Evolutionary conservation across 2,329 filamentous ascomycete genomes (phyloP).

Genomic region (Coccinonectria pachysandricola): DNA sequence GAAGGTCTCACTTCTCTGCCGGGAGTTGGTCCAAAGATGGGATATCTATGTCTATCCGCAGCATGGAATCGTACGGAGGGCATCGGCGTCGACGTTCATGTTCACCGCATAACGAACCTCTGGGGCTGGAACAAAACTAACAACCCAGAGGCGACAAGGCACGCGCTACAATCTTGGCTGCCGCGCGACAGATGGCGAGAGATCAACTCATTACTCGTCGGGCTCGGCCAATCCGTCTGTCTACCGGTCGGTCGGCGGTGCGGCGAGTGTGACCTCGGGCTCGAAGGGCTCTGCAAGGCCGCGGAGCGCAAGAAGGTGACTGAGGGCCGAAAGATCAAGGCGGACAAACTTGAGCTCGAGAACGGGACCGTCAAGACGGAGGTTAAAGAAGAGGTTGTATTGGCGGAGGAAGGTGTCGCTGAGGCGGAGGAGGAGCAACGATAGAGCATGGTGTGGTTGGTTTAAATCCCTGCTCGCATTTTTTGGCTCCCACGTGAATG

Average conservation of each 20-base stretch:
- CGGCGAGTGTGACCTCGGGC: conserved; percentile 74
- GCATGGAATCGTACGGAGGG: conserved; percentile 56
- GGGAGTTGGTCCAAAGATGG: conserved; percentile 93
- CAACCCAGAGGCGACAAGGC: conserved; percentile 71
- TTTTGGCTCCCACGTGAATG: too few species aligned
- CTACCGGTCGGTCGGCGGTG: conserved; percentile 70
- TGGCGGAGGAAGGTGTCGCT: too few species aligned
- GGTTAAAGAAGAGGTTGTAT: conserved; percentile 10
- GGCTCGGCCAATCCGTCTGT: conserved; percentile 79
- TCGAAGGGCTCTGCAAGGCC: conserved; percentile 63
- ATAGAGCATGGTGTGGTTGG: too few species aligned
- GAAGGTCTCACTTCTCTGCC: conserved; percentile 67
- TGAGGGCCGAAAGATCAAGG: conserved; percentile 39
- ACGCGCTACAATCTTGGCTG: conserved; percentile 69
- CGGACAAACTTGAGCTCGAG: conserved; percentile 19
- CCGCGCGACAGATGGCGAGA: conserved; percentile 80
- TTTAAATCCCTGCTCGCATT: too few species aligned
- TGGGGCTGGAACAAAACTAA: conserved; percentile 85
- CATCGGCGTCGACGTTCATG: conserved; percentile 90
- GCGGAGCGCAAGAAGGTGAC: conserved; percentile 56
- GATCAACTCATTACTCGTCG: conserved; percentile 83
- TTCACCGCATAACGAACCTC: conserved; percentile 87
- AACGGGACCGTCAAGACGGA: conserved; percentile 15
- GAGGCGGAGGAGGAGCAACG: conserved; percentile 22
- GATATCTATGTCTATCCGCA: conserved; percentile 73